These are phyloP conservation scores for Condylostoma magnum DNA, from an alignment of 169 alveolate genomes.

Conservation along the genomic window DNA sequence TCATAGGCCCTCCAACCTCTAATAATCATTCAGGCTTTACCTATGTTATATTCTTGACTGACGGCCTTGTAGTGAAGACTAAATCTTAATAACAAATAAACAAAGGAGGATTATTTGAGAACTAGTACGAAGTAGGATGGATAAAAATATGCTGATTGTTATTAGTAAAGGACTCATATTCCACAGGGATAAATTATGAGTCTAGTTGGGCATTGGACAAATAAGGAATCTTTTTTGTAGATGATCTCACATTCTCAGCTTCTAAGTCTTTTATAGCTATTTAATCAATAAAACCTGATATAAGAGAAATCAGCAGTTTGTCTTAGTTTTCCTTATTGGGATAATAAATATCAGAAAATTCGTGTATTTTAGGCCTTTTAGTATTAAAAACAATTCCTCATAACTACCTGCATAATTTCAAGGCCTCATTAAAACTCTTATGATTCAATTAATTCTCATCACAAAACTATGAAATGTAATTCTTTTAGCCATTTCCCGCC, in stretches of 20 bases:
- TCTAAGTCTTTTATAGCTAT: not conserved
- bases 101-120: slow-evolving; percentile 16
- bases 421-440: not conserved
- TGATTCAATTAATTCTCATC: not conserved
- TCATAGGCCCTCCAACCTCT: not conserved
- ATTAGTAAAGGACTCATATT: not conserved
- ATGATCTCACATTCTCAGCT: not conserved
- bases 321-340: not conserved
- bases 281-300: slow-evolving; percentile 19
- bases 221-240: not conserved
- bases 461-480: too few relatives aligned
- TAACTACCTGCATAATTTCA: not conserved
- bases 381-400: not conserved
- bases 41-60: not conserved
- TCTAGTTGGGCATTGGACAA: not conserved
- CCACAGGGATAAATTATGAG: not conserved
- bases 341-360: not conserved
- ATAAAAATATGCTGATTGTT: slow-evolving; percentile 8
- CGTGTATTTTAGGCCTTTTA: not conserved
- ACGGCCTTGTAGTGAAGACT: slow-evolving; percentile 8
- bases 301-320: not conserved
- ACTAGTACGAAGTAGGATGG: slow-evolving; percentile 28
- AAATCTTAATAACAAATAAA: not conserved
- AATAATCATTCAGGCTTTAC: slow-evolving; percentile 7
- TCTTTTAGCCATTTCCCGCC: not conserved